Base-by-base conservation (phyloP, 192 early-diverging fungal species). In the Dimargaris cristalligena region DNA sequence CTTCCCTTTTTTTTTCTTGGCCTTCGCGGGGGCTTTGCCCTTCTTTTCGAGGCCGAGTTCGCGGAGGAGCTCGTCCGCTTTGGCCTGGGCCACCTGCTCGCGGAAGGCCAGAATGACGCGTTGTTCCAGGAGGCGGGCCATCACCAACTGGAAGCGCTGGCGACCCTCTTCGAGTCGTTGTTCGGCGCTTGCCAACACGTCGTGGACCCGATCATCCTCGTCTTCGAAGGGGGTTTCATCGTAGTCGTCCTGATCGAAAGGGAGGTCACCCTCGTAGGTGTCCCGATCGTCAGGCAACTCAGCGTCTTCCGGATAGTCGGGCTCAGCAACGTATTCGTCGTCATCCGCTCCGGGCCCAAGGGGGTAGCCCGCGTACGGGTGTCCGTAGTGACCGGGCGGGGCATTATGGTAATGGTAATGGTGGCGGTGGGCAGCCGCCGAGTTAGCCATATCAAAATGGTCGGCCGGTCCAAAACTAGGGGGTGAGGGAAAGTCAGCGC, bases 41-140 rank as follows among this genome's bases (percentile, higher is more conserved):
- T 61, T 80, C 76, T 92, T 80, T 67, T 94, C 91, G 49, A 85
- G 89, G 59, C 92, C 90, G 10, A 92, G 67, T 64, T 97, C 93
- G 50, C 83, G 77, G 29, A 97, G 80, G 55, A 97, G 75, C 13
- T 88, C 81, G 63, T 82, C 76, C 68, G 91, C 90, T 49, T 89
- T 81, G 61, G 94, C 91, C 32, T 79, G 80, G 4, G 89, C 93
- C 20, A 92, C 82, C 74, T 94, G 91, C 74, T 98, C 94, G 34
- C 90, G 82, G 63, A 94, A 98, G 3, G 91, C 87, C 58, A 82
- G 78, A 44, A 98, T 70, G 4, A 98, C 91, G 13, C 94, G 82
- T 63, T 98, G 91, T 69, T 95, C 94, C 80, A 98, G 94, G 80
- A 98, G 88, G 49, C 88, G 85, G 23, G 94, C 91, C 9, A 90